A percentile compares a stretch with the other conserved stretches of the same genome.
phyloP scores from a whole-genome alignment of 441 rosid genomes.

The Arabidopsis hybrid region DNA sequence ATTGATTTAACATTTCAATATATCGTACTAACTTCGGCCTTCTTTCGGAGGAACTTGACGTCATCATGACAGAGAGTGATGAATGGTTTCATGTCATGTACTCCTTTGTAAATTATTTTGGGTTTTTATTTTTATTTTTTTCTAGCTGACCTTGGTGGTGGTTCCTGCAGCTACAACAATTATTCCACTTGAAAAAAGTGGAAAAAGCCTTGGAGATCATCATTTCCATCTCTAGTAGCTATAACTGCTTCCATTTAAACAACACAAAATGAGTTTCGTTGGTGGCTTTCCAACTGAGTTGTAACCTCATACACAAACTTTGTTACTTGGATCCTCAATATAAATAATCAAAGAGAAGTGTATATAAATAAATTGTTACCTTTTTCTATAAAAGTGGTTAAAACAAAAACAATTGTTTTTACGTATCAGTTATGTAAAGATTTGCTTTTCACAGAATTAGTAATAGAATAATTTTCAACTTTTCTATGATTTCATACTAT shows the following conservation, averaged over 20 bases:
- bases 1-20: not conserved
- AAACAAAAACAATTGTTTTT: not conserved
- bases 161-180: slow-evolving; percentile 39
- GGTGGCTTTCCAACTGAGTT: slow-evolving; percentile 29
- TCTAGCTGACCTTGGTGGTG: slow-evolving; percentile 31
- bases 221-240: slow-evolving; percentile 37
- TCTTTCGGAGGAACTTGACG: slow-evolving; percentile 26
- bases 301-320: slow-evolving; percentile 17
- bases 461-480: not conserved
- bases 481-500: not conserved
- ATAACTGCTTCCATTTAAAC: slow-evolving; percentile 22
- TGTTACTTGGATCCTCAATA: not conserved
- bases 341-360: not conserved
- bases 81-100: slow-evolving; percentile 24
- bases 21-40: not conserved
- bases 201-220: slow-evolving; percentile 39
- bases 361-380: not conserved
- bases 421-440: not conserved
- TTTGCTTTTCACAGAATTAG: not conserved
- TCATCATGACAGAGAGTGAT: slow-evolving; percentile 44
- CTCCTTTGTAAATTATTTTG: slow-evolving; percentile 20
- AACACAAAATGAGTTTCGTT: slow-evolving; percentile 24
- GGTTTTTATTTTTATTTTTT: not conserved
- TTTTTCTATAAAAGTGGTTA: not conserved
- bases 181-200: slow-evolving; percentile 35